Base-by-base conservation (phyloP, 345 rosid genomes). In the Reutealis trisperma region DNA sequence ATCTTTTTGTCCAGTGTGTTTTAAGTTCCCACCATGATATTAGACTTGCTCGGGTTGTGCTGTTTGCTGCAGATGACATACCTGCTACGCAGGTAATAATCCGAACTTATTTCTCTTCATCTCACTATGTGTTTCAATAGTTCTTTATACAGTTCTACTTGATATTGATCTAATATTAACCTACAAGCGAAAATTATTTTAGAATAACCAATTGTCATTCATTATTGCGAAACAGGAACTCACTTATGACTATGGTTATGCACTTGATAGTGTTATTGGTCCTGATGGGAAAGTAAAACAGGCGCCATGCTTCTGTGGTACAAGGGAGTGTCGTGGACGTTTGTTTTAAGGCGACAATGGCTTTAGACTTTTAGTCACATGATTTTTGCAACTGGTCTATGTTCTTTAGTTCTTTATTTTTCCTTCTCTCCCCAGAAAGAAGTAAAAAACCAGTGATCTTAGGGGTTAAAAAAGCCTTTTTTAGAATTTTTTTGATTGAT, bases 161-260 rank as follows among this genome's bases (percentile, higher is more conserved):
- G 51, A 7, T 45, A 13, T 45, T 45, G 51, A 45, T 45, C 49
- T 6, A 45, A 45, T 45, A 45, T 45, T 45, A 2, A 45, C 49
- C 10, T 47, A 1, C 41, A 34, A 34, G 4, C 41, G 4, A 37
- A 37, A 37, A 9, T 47, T 47, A 9, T 9, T 47, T 47, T 41
- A 25, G 45, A 64, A 66, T 74, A 64, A 73, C 16, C 15, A 27
- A 34, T 7, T 27, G 13, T 64, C 30, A 2, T 57, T 54, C 57
- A 16, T 24, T 76, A 49, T 27, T 63, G 63, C 64, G 6, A n/a
- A 67, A 45, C 77, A 81, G 84, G 84, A 77, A n/a, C 80, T 81
- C 18, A 51, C 84, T 2, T 81, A 81, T 71, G 80, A 81, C 69
- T 81, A 77, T 55, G 83, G 74, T 21, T 81, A 81, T 54, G 74